Conservation (phyloP, 192 early-diverging fungal species). For the Chytriomyces hyalinus region DNA sequence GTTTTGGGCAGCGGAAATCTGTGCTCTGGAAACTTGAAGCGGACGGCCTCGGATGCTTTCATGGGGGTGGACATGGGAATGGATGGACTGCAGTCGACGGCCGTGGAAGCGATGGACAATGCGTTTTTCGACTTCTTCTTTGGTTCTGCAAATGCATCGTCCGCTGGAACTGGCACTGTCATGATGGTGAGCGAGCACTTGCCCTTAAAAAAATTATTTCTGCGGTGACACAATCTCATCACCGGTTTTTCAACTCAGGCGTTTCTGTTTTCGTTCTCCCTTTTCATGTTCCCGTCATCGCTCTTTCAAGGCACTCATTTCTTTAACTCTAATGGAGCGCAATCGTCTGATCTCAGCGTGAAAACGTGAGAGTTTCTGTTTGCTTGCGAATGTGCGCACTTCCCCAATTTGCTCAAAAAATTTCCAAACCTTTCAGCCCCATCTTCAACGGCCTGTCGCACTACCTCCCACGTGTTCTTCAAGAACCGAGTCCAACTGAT, state of each 20-base stretch:
- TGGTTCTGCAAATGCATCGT: background rate
- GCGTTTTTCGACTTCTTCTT: background rate
- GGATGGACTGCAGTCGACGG: background rate
- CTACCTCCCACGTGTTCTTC: constrained; percentile 18
- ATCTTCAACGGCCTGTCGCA: background rate
- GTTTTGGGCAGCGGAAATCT: background rate
- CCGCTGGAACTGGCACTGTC: constrained; percentile 36
- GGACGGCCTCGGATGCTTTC: background rate
- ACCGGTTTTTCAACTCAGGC: constrained; percentile 56
- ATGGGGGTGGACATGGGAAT: background rate
- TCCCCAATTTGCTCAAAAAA: background rate
- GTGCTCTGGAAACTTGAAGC: background rate
- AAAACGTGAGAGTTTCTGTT: background rate
- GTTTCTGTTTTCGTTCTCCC: constrained; percentile 81
- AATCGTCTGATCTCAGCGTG: background rate
- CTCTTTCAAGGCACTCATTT: constrained; percentile 32
- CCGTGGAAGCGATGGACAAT: background rate
- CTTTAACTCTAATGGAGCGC: background rate
- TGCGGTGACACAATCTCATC: constrained; percentile 47
- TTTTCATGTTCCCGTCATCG: constrained; percentile 73
- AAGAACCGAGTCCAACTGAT: background rate
- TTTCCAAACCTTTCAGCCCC: constrained; percentile 1
- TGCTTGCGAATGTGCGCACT: background rate
- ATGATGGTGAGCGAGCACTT: constrained; percentile 46
- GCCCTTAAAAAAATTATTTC: constrained; percentile 64